Evolutionary conservation across 179 eudicot species (phyloP).

Genomic region (Corrigiola litoralis): DNA sequence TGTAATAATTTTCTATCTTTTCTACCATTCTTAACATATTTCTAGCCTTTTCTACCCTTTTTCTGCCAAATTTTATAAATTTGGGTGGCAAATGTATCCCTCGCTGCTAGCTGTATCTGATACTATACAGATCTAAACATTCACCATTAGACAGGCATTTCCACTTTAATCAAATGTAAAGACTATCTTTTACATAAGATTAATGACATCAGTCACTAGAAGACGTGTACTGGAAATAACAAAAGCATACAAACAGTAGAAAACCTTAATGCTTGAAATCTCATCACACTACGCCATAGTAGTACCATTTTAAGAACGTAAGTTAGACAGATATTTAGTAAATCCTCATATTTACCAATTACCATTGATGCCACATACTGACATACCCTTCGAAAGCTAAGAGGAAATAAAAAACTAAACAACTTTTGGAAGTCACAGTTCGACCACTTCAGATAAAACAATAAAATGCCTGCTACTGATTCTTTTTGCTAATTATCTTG

Average conservation of each 20-base stretch:
- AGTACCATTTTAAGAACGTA: not conserved
- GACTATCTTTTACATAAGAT: not conserved
- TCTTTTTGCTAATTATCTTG: constrained; percentile 6
- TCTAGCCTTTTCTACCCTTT: too few species aligned
- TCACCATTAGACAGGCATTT: too few species aligned
- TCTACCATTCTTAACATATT: too few species aligned
- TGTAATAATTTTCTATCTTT: too few species aligned
- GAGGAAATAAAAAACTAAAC: not conserved
- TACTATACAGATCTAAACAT: too few species aligned
- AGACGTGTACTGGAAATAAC: not conserved
- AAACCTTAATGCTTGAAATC: not conserved
- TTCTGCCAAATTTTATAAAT: too few species aligned
- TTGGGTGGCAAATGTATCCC: too few species aligned
- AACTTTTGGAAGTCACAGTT: not conserved
- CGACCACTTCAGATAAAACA: not conserved
- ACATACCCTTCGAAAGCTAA: not conserved
- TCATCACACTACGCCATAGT: not conserved
- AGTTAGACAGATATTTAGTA: not conserved
- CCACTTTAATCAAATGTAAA: too few species aligned
- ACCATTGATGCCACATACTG: not conserved
- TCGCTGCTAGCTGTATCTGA: too few species aligned
- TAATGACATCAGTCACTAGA: too few species aligned
- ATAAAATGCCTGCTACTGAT: not conserved
- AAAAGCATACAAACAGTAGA: not conserved
- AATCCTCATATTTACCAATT: not conserved